phyloP scores from a whole-genome alignment of 768 basidiomycete species.

The Suillus paluster region DNA sequence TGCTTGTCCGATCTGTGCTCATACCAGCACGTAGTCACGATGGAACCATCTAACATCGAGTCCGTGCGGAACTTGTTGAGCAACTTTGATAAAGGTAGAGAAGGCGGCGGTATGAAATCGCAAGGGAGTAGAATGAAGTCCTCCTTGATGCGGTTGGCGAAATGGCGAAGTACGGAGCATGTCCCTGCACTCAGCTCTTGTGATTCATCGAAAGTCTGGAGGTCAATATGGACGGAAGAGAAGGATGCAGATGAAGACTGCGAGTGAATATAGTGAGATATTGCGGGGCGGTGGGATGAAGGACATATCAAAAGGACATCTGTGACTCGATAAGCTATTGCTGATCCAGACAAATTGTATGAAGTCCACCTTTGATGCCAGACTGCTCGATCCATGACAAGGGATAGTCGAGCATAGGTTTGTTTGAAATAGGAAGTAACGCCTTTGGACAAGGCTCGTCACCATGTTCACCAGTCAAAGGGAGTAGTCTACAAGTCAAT shows the following conservation, averaged over 20 bases:
- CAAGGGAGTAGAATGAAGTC: constrained; percentile 93
- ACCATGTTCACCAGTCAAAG: constrained; percentile 77
- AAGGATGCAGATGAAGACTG: constrained; percentile 62
- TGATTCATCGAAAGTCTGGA: constrained; percentile 82
- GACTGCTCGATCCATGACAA: constrained; percentile 88
- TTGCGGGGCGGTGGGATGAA: constrained; percentile 67
- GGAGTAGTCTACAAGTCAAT: constrained; percentile 56
- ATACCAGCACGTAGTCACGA: constrained; percentile 74
- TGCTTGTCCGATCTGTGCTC: constrained; percentile 58
- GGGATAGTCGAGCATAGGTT: constrained; percentile 82
- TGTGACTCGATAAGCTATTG: constrained; percentile 34
- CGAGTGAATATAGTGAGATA: constrained; percentile 87
- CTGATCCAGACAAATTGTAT: constrained; percentile 8
- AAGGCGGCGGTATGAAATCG: constrained; percentile 83
- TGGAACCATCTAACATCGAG: constrained; percentile 59
- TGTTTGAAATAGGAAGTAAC: constrained; percentile 85
- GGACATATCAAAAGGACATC: constrained; percentile 91
- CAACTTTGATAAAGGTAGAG: constrained; percentile 68
- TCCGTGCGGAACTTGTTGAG: constrained; percentile 86
- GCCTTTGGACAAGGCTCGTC: constrained; percentile 88
- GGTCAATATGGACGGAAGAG: constrained; percentile 70
- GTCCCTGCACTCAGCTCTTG: constrained; percentile 70
- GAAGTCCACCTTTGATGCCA: constrained; percentile 70
- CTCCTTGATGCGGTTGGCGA: constrained; percentile 72
- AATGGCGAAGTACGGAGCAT: constrained; percentile 75